These are phyloP conservation scores for Colletotrichum plurivorum DNA, from an alignment of 2,329 filamentous ascomycete genomes.

Conservation along the genomic window DNA sequence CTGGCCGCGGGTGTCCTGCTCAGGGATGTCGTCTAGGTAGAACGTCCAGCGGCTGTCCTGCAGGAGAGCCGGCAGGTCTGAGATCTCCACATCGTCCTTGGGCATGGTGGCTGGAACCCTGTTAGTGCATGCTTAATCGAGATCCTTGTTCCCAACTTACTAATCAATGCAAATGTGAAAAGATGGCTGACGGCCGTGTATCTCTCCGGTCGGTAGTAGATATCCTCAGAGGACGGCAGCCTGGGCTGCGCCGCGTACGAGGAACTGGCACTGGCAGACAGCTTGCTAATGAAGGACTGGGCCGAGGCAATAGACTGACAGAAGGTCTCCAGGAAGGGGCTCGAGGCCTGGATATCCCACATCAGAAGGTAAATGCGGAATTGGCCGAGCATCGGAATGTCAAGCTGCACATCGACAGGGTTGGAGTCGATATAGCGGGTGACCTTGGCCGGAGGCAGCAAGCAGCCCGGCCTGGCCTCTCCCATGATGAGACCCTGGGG, in stretches of 20 bases:
- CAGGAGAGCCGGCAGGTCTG: slow-evolving; percentile 72
- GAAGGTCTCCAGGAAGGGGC: slow-evolving; percentile 72
- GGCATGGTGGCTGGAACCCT: slow-evolving; percentile 65
- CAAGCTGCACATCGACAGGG: slow-evolving; percentile 82
- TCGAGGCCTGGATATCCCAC: slow-evolving; percentile 70
- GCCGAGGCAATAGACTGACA: slow-evolving; percentile 67
- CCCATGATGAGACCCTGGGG: slow-evolving; percentile 59
- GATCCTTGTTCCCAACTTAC: slow-evolving; percentile 56
- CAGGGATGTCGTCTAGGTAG: slow-evolving; percentile 76
- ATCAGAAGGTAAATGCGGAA: slow-evolving; percentile 83
- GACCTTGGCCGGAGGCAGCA: slow-evolving; percentile 77
- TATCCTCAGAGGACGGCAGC: slow-evolving; percentile 71
- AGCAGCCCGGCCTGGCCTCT: slow-evolving; percentile 66
- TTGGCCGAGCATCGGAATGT: slow-evolving; percentile 83
- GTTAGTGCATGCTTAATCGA: slow-evolving; percentile 24
- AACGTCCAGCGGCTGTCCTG: slow-evolving; percentile 79
- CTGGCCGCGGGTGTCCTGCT: slow-evolving; percentile 65
- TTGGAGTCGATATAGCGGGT: slow-evolving; percentile 84
- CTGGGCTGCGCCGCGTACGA: slow-evolving; percentile 75
- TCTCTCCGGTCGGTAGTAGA: slow-evolving; percentile 76
- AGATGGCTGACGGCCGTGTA: slow-evolving; percentile 78
- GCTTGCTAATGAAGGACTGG: slow-evolving; percentile 70
- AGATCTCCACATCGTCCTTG: slow-evolving; percentile 75
- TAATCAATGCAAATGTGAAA: slow-evolving; percentile 79
- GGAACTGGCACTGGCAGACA: slow-evolving; percentile 70